Percentiles rank a stretch among this genome's conserved stretches.
phyloP scores from a whole-genome alignment of 2,329 filamentous ascomycete genomes.

The Colletotrichum sp. region DNA sequence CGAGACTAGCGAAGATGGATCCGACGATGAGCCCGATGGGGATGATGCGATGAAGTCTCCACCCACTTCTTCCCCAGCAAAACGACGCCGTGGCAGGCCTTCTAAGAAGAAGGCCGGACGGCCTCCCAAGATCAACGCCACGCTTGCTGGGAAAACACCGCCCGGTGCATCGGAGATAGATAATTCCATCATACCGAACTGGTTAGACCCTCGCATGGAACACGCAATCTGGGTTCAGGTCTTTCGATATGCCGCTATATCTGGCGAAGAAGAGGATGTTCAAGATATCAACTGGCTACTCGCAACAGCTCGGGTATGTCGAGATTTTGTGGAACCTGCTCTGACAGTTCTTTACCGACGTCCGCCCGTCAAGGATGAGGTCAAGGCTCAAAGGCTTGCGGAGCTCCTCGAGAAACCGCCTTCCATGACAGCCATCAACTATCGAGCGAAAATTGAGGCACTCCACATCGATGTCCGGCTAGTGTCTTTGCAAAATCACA shows the following conservation, averaged over 20 bases:
- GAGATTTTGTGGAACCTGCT: conserved; percentile 72
- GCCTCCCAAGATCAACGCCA: not conserved
- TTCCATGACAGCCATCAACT: conserved; percentile 60
- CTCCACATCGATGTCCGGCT: conserved; percentile 76
- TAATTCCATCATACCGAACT: conserved; percentile 51
- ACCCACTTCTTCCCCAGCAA: not conserved
- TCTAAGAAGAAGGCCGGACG: not conserved
- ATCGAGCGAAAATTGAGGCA: conserved; percentile 72
- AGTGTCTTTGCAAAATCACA: conserved; percentile 57
- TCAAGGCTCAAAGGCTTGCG: conserved; percentile 49
- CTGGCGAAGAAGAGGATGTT: conserved; percentile 25
- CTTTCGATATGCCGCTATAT: conserved; percentile 68
- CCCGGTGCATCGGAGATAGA: not conserved
- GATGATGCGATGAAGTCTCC: not conserved
- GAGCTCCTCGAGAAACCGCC: conserved; percentile 60
- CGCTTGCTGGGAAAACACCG: not conserved
- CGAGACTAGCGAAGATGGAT: not conserved
- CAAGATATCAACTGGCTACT: conserved; percentile 67
- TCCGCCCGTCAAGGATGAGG: conserved; percentile 62
- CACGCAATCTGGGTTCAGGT: conserved; percentile 74
- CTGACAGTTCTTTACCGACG: conserved; percentile 74
- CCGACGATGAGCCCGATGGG: not conserved
- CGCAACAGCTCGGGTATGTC: conserved; percentile 65
- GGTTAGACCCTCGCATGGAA: conserved; percentile 60
- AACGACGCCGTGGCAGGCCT: not conserved